Percentiles rank a stretch among this genome's conserved stretches.
phyloP scores from a whole-genome alignment of 1,139 yeast species.

The Candida frijolesensis region DNA sequence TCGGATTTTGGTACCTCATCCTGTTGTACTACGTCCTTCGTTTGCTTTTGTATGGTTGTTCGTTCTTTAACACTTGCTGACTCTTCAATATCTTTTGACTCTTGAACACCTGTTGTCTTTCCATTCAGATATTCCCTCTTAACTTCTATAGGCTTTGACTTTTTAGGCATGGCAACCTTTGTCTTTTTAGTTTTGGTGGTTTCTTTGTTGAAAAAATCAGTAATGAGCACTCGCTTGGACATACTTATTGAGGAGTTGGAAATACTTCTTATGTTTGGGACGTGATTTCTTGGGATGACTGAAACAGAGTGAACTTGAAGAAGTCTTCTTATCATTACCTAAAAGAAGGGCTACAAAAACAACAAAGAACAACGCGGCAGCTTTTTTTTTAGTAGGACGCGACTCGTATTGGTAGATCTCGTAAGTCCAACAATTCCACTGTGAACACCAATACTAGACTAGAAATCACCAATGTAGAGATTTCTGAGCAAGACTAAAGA shows the following conservation, averaged over 20 bases:
- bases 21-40: not conserved
- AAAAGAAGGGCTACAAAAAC: not conserved
- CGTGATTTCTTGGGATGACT: not conserved
- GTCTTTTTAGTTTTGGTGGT: not conserved
- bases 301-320: not conserved
- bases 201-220: constrained; percentile 15
- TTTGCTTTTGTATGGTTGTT: not conserved
- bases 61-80: not conserved
- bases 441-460: no score
- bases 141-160: not conserved
- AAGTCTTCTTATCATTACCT: not conserved
- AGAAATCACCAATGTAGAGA: no score
- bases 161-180: not conserved
- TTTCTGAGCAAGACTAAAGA: no score
- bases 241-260: constrained; percentile 2
- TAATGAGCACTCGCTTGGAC: constrained; percentile 16
- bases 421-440: no score
- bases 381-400: not conserved
- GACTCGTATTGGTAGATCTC: not conserved
- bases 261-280: not conserved
- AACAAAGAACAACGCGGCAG: no score
- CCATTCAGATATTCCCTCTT: not conserved
- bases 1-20: not conserved
- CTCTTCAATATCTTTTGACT: not conserved
- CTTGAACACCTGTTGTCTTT: not conserved